Base-by-base conservation (phyloP, 768 basidiomycete genomes). In the Clitopilus hobsonii region DNA sequence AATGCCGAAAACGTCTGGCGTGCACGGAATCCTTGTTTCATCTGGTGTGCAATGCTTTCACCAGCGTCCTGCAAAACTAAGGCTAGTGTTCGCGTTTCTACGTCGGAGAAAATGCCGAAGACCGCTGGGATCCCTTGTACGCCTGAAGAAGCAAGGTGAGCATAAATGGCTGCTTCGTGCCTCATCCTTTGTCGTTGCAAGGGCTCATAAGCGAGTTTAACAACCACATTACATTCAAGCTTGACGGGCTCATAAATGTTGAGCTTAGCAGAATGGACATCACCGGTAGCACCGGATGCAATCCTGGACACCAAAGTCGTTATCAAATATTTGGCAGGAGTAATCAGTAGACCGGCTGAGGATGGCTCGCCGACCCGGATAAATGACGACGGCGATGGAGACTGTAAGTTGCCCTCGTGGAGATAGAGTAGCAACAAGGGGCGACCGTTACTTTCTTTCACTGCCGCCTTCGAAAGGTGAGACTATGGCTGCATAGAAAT, bases 81-180 rank as follows among this genome's bases (percentile, higher is more conserved):
- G 1, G 51, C 52, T 2, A 56, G 20, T 1, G 52, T 25, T 6
- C 51, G 49, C 32, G 54, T 56, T 30, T 59, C 54, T 2, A 53
- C 32, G 22, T 61, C 57, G 29, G 56, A 28, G 16, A 63, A 61
- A 10, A 60, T 14, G 16, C 61, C 61, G 30, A 60, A 56, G 27
- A 54, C 36, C 25, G 24, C 20, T 5, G 56, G 62, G 28, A 63
- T 58, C 11, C 60, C 56, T 30, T 50, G 27, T 11, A 53, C 58
- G 14, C 53, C 50, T 2, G 41, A 3, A 7, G 47, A 52, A 11
- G 25, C 16, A 20, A 63, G 23, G 18, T 56, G 50, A 6, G 41
- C 11, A 45, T 63, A 62, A 8, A 60, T 30, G 7, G 23, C 3
- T 13, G 52, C 55, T 49, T 64, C 63, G 26, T 59, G 54, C 2